These are phyloP conservation scores for Fusarium continuum DNA, from an alignment of 2,329 filamentous ascomycete species.

Conservation along the genomic window DNA sequence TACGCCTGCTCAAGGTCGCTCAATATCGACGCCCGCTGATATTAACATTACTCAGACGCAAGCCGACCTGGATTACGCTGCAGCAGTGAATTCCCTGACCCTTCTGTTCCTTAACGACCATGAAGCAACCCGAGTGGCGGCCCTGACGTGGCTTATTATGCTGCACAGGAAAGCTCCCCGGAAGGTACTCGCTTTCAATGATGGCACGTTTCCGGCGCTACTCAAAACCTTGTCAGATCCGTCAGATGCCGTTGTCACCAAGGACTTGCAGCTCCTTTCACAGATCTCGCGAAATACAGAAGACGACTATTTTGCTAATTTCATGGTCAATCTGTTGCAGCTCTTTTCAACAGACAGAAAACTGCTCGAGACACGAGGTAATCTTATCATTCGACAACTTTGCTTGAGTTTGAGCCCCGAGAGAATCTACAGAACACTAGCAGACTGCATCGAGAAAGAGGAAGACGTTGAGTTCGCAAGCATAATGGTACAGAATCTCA, in stretches of 20 bases:
- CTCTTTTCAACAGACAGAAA: constrained; percentile 94
- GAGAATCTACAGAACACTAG: constrained; percentile 92
- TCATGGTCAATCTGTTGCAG: constrained; percentile 96
- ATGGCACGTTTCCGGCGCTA: constrained; percentile 94
- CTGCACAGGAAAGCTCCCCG: constrained; percentile 92
- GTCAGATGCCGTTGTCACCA: constrained; percentile 93
- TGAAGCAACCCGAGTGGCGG: constrained; percentile 92
- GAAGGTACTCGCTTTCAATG: constrained; percentile 94
- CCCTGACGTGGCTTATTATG: constrained; percentile 97
- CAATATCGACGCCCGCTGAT: constrained; percentile 56
- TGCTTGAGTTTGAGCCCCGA: constrained; percentile 94
- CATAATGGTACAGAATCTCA: constrained; percentile 99
- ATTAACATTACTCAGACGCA: constrained; percentile 57
- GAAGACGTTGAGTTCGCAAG: constrained; percentile 98
- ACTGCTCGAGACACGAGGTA: constrained; percentile 89
- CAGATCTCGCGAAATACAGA: constrained; percentile 97
- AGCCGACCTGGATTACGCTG: constrained; percentile 91
- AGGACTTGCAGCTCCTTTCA: constrained; percentile 90
- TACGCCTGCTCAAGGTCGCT: constrained; percentile 60
- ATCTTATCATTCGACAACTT: constrained; percentile 94
- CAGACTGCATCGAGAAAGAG: constrained; percentile 96
- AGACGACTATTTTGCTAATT: constrained; percentile 96
- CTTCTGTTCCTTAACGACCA: constrained; percentile 96
- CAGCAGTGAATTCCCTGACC: constrained; percentile 91
- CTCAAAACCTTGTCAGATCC: constrained; percentile 97